Conservation (phyloP, 2,329 filamentous ascomycete species). For the Fusarium annulatum region DNA sequence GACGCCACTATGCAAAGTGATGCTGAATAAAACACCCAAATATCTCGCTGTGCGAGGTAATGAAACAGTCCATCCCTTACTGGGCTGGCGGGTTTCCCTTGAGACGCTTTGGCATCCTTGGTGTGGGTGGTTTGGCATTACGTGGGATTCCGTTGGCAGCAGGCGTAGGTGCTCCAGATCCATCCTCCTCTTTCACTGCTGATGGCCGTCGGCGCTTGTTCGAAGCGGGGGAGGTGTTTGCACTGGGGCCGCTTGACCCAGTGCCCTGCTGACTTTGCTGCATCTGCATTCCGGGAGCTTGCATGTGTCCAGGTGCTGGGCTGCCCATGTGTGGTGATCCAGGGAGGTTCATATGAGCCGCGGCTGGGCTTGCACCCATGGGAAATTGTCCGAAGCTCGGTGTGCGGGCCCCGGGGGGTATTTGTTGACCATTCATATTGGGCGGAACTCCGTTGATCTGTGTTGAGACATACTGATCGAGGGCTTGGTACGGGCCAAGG, state of each 20-base stretch:
- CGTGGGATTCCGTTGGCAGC: slow-evolving; percentile 62
- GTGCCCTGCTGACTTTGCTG: slow-evolving; percentile 77
- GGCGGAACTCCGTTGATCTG: slow-evolving; percentile 56
- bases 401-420: slow-evolving; percentile 62
- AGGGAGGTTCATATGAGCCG: slow-evolving; percentile 69
- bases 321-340: slow-evolving; percentile 71
- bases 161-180: slow-evolving; percentile 61
- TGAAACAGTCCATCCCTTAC: slow-evolving; percentile 12
- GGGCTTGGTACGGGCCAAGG: slow-evolving; percentile 66
- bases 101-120: slow-evolving; percentile 65
- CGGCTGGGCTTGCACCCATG: slow-evolving; percentile 69
- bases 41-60: background rate
- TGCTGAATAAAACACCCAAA: slow-evolving; percentile 44
- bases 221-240: slow-evolving; percentile 72
- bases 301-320: slow-evolving; percentile 71
- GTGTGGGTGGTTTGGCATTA: slow-evolving; percentile 67
- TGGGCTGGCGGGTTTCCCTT: slow-evolving; percentile 59
- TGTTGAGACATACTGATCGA: slow-evolving; percentile 68
- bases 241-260: slow-evolving; percentile 72
- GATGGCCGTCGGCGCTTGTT: slow-evolving; percentile 70
- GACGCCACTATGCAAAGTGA: slow-evolving; percentile 54
- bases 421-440: slow-evolving; percentile 61
- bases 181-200: slow-evolving; percentile 67
- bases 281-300: slow-evolving; percentile 73
- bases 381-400: slow-evolving; percentile 68